Base-by-base conservation (phyloP, 2,329 filamentous ascomycete genomes). In the Geoglossum cookeanum region DNA sequence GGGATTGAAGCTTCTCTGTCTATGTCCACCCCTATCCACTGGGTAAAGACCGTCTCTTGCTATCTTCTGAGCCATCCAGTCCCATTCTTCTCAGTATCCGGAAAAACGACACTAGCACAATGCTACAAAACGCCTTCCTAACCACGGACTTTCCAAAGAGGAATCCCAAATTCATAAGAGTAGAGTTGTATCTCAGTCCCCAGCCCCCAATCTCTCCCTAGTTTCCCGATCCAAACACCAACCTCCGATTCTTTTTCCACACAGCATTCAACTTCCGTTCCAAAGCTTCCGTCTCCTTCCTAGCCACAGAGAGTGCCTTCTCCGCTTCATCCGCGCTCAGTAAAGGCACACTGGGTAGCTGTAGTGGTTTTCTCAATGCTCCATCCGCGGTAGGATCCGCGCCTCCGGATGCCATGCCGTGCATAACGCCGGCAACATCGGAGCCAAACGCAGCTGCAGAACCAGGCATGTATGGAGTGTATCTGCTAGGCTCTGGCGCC, bases 261-360 rank as follows among this genome's bases (percentile, higher is more conserved):
- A 82, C 65, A 48, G 74, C 72, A 65, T 78, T 78, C 57, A 84
- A 67, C 49, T 71, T 77, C 71, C 80, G 83, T 69, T 84, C 80
- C 33, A 82, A 66, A 63, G 73, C 76, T 61, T 83, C 80, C 5
- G 77, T 77, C 66, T 84, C 81, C 65, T 76, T 79, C 55, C 75
- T 72, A 32, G 78, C 75, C 30, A 62, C 60, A 42, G 74, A 66
- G 27, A 73, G 63, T 51, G 77, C 77, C 58, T 69, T 70, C 69
- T 85, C 82, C 1, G 80, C 77, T 59, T 85, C 83, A 60, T 82
- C 76, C 1, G 83, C 73, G 53, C 49, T 53, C 30, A 53, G 22
- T 1, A 33, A 32, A 2, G 49, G 49, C 5, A 35, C 49, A 32
- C 49, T 72, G 79, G 73, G 84, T 77, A 53, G 9, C 15, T 53